A percentile compares a stretch with the other conserved stretches of the same genome.
These are phyloP conservation scores for Hirsutella rhossiliensis DNA, from an alignment of 2,329 filamentous ascomycete species.

Conservation along the genomic window DNA sequence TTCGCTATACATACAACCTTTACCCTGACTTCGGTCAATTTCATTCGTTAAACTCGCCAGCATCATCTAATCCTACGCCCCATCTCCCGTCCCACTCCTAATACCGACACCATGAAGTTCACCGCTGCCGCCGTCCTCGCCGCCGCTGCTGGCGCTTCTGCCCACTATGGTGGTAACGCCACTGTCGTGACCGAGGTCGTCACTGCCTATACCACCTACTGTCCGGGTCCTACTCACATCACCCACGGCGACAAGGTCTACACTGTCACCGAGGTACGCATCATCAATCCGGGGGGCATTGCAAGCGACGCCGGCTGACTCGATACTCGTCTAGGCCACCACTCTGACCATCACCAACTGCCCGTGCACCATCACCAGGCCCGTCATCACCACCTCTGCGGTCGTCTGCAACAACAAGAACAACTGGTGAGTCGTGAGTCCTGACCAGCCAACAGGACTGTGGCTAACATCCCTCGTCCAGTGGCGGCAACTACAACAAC, in stretches of 20 bases:
- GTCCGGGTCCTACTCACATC: conserved; percentile 54
- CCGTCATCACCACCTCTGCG: conserved; percentile 37
- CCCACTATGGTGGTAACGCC: conserved; percentile 27
- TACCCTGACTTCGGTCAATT: conserved; percentile 1
- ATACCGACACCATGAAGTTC: conserved; percentile 55
- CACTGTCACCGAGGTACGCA: conserved; percentile 50
- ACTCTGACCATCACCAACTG: conserved; percentile 62
- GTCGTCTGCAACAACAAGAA: conserved; percentile 45
- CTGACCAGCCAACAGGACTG: too few relatives aligned
- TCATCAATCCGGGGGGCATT: neutral
- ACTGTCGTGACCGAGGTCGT: conserved; percentile 54
- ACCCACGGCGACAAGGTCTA: conserved; percentile 55
- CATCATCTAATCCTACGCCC: neutral
- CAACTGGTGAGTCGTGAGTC: conserved; percentile 9
- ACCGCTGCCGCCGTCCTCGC: conserved; percentile 39
- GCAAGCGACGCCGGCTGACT: neutral
- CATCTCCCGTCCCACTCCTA: conserved; percentile 22
- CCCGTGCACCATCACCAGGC: conserved; percentile 56
- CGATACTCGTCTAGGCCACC: conserved; percentile 33
- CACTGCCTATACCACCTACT: conserved; percentile 58
- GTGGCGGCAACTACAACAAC: conserved; percentile 13
- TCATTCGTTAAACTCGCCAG: neutral
- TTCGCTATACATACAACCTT: neutral
- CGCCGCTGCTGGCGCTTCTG: conserved; percentile 37
- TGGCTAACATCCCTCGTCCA: conserved; percentile 9